Conservation (phyloP, 768 basidiomycete species). For the Psilocybe azurescens region DNA sequence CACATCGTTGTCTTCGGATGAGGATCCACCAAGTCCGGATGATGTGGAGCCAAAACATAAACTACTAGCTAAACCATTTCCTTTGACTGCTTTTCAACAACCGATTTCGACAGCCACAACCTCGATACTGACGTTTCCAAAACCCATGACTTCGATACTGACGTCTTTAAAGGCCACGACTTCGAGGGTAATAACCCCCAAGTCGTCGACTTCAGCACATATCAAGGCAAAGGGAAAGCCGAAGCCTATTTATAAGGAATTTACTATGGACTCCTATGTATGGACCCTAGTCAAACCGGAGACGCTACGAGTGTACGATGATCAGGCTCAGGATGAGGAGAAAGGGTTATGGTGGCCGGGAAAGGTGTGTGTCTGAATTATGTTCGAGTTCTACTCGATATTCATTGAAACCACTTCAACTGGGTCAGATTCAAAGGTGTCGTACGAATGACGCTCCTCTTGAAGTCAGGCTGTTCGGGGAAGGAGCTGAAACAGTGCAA, state of each 20-base stretch:
- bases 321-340: conserved; percentile 22
- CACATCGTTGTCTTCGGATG: conserved; percentile 20
- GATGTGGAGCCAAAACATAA: neutral
- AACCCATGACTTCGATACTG: neutral
- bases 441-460: conserved; percentile 21
- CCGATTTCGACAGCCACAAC: neutral
- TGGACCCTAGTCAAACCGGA: conserved; percentile 58
- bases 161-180: neutral
- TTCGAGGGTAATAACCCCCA: neutral
- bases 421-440: conserved; percentile 23
- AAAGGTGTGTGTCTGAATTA: conserved; percentile 47
- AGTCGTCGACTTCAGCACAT: neutral
- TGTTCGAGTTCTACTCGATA: conserved; percentile 1
- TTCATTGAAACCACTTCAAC: neutral
- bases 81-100: neutral
- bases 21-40: conserved; percentile 7
- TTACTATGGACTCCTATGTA: conserved; percentile 39
- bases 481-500: conserved; percentile 31
- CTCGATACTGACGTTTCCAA: neutral
- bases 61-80: neutral
- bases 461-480: conserved; percentile 33
- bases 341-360: conserved; percentile 74
- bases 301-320: conserved; percentile 37
- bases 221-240: neutral
- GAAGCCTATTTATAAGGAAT: neutral